Evolutionary conservation across 164 flowering plant species (phyloP).

Genomic region (Magnolia changhungtana): DNA sequence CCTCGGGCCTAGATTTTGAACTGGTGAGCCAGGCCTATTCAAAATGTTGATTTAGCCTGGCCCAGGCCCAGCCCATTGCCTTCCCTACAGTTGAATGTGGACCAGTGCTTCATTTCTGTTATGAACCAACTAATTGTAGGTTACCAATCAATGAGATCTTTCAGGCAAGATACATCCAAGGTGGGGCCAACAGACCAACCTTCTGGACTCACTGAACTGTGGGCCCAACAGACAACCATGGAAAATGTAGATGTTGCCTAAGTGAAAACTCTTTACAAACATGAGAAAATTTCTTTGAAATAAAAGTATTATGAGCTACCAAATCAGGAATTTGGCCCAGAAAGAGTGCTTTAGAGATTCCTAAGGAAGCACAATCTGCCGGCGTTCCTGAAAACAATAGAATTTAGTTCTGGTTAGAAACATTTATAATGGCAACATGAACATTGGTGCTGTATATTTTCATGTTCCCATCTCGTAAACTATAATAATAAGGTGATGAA

Average conservation of each 20-base stretch:
- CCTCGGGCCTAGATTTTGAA: no score
- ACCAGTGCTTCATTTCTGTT: background rate
- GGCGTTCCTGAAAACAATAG: constrained; percentile 67
- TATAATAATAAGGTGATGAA: background rate
- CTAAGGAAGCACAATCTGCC: constrained; percentile 84
- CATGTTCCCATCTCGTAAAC: background rate
- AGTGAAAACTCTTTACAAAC: background rate
- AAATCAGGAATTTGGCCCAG: constrained; percentile 63
- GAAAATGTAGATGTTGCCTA: background rate
- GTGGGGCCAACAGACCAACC: background rate
- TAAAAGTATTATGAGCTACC: constrained; percentile 33
- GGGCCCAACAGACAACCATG: background rate
- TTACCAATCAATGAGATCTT: background rate
- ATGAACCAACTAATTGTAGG: background rate
- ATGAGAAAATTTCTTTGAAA: background rate
- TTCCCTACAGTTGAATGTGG: background rate
- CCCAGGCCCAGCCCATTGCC: no score
- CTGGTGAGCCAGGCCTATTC: no score
- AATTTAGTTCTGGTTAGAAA: background rate
- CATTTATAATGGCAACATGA: background rate
- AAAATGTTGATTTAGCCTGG: no score
- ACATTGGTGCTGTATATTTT: background rate
- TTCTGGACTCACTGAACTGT: background rate
- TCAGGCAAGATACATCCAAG: background rate
- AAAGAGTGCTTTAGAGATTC: constrained; percentile 65